Percentiles rank a stretch among this genome's conserved stretches.
These are phyloP conservation scores for Aquilaria yunnanensis DNA, from an alignment of 345 rosid species.

Conservation along the genomic window DNA sequence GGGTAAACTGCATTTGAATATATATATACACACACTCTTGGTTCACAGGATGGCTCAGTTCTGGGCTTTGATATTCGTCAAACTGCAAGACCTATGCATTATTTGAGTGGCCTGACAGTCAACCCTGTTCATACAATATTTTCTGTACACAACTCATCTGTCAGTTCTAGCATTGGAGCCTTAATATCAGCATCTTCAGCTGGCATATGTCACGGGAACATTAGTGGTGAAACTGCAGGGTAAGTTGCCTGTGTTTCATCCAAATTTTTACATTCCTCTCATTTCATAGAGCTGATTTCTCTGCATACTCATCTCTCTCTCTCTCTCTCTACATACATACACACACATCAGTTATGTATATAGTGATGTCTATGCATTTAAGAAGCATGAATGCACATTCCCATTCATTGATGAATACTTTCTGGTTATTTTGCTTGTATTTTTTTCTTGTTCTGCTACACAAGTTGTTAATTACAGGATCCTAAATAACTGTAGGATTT, in stretches of 20 bases:
- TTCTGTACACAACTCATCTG: conserved; percentile 25
- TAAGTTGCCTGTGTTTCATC: conserved; percentile 18
- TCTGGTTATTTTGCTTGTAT: too few relatives aligned
- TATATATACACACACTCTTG: background rate
- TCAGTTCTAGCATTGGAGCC: conserved; percentile 29
- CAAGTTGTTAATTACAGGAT: too few relatives aligned
- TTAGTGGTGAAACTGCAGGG: conserved; percentile 50
- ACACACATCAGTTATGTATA: too few relatives aligned
- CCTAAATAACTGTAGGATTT: too few relatives aligned
- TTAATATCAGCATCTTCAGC: conserved; percentile 77
- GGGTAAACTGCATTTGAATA: too few relatives aligned
- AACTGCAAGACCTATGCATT: conserved; percentile 52
- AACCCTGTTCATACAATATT: conserved; percentile 76
- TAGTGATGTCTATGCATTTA: too few relatives aligned
- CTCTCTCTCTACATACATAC: too few relatives aligned
- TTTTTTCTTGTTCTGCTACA: too few relatives aligned
- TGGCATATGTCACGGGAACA: conserved; percentile 75
- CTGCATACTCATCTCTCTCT: too few relatives aligned
- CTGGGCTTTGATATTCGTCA: conserved; percentile 79
- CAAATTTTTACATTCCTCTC: background rate
- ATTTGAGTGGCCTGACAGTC: conserved; percentile 47
- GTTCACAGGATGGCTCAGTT: conserved; percentile 62
- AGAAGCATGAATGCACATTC: too few relatives aligned
- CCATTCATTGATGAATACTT: too few relatives aligned
- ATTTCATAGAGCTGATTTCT: background rate